Conservation (phyloP, 2,329 filamentous ascomycete species). For the Xenoacremonium recifei region DNA sequence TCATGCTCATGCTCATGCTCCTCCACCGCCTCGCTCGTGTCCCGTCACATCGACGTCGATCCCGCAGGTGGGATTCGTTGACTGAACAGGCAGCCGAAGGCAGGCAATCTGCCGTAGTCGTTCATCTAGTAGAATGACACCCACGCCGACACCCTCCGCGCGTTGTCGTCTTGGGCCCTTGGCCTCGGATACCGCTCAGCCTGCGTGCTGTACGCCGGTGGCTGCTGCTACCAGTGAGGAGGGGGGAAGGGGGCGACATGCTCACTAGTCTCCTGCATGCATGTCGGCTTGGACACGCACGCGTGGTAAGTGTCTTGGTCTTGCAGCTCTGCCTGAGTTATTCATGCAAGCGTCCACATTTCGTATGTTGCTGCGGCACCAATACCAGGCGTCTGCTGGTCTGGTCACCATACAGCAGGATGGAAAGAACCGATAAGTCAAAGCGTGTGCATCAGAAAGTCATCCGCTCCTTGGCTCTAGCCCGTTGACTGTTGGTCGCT, state of each 20-base stretch:
- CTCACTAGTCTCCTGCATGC: constrained; percentile 24
- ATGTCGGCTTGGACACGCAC: constrained; percentile 22
- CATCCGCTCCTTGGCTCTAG: too few species aligned
- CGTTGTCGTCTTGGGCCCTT: too few species aligned
- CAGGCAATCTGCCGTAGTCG: constrained; percentile 14
- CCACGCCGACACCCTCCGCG: constrained; percentile 14
- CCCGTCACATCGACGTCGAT: constrained; percentile 15
- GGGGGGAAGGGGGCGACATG: constrained; percentile 15
- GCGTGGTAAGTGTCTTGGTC: constrained; percentile 23
- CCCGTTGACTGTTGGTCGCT: too few species aligned
- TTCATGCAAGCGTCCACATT: constrained; percentile 16
- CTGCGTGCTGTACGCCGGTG: too few species aligned
- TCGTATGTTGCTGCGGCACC: constrained; percentile 15
- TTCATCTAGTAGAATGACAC: constrained; percentile 21
- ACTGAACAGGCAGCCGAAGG: constrained; percentile 9
- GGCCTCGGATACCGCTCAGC: too few species aligned
- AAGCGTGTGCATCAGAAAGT: constrained; percentile 14
- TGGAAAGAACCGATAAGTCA: constrained; percentile 11
- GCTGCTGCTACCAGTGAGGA: too few species aligned
- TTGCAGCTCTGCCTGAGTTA: constrained; percentile 19
- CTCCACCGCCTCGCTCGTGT: constrained; percentile 10
- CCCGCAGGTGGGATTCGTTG: constrained; percentile 7
- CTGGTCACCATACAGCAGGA: constrained; percentile 8
- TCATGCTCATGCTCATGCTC: constrained; percentile 1
- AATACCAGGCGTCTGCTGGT: constrained; percentile 11